These are phyloP conservation scores for Carex parvula DNA, from an alignment of 176 grass and related monocot genomes.

Conservation along the genomic window DNA sequence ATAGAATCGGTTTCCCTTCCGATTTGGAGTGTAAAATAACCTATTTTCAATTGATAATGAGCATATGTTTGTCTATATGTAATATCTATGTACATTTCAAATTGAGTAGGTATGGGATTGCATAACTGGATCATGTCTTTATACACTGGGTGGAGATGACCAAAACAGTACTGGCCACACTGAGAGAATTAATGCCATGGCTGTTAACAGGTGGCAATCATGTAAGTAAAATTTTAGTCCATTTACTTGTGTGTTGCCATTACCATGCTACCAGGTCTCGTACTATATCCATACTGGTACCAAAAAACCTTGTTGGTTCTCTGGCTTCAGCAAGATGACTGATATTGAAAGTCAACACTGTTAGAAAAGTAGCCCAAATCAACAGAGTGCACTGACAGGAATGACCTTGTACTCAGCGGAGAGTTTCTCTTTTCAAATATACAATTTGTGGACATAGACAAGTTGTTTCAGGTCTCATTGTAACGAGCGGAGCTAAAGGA, in stretches of 20 bases:
- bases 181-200: slow-evolving; percentile 91
- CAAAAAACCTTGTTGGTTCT: background rate
- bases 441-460: slow-evolving; percentile 15
- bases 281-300: slow-evolving; percentile 10
- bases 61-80: background rate
- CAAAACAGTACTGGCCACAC: slow-evolving; percentile 62
- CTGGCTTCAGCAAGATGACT: background rate
- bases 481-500: slow-evolving; percentile 86
- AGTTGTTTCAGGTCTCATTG: slow-evolving; percentile 74
- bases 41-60: background rate
- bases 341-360: background rate
- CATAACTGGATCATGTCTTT: slow-evolving; percentile 96
- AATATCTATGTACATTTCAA: slow-evolving; percentile 15
- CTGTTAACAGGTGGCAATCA: slow-evolving; percentile 97
- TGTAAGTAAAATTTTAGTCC: slow-evolving; percentile 48
- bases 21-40: background rate
- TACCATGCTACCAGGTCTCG: slow-evolving; percentile 7
- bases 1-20: no score
- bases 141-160: slow-evolving; percentile 69
- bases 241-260: background rate
- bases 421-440: slow-evolving; percentile 13
- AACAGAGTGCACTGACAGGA: background rate
- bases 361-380: background rate
- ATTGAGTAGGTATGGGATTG: slow-evolving; percentile 90
- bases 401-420: no score